Evolutionary conservation across 768 basidiomycete genomes (phyloP).

Genomic region (Lactarius hengduanensis): DNA sequence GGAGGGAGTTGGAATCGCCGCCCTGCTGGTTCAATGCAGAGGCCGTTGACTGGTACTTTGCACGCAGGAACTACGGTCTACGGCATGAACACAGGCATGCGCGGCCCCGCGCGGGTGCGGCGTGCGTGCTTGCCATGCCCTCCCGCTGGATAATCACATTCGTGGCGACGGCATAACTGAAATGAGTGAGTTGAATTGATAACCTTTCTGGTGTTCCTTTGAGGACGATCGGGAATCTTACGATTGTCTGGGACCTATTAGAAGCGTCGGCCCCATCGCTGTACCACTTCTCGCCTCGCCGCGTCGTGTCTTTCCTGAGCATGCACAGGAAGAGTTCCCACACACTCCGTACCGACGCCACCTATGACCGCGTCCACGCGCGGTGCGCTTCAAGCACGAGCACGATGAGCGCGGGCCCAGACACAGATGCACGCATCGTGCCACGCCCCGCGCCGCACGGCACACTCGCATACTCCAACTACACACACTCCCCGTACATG

Average conservation of each 20-base stretch:
- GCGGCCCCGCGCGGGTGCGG: too few species aligned
- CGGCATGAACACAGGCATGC: too few species aligned
- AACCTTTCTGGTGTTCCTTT: too few species aligned
- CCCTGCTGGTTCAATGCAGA: too few species aligned
- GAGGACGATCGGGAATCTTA: too few species aligned
- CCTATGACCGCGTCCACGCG: constrained; percentile 35
- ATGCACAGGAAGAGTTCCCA: constrained; percentile 23
- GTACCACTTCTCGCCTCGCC: constrained; percentile 33
- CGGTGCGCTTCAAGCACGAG: constrained; percentile 40
- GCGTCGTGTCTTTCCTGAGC: constrained; percentile 51
- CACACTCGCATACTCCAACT: constrained; percentile 82
- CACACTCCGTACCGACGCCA: constrained; percentile 48
- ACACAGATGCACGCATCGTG: constrained; percentile 44
- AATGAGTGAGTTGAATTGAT: too few species aligned
- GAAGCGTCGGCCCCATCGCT: constrained; percentile 33
- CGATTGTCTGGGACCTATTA: constrained; percentile 15
- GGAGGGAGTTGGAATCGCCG: too few species aligned
- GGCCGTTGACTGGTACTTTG: too few species aligned
- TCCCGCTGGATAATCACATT: too few species aligned
- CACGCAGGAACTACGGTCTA: too few species aligned
- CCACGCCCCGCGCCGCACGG: constrained; percentile 66
- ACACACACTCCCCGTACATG: constrained; percentile 92
- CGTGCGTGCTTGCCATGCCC: too few species aligned
- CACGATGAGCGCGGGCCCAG: constrained; percentile 38
- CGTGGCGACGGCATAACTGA: too few species aligned